A percentile compares a stretch with the other conserved stretches of the same genome.
Evolutionary conservation across 441 rosid species (phyloP).

Genomic region (Pelargonium australe): DNA sequence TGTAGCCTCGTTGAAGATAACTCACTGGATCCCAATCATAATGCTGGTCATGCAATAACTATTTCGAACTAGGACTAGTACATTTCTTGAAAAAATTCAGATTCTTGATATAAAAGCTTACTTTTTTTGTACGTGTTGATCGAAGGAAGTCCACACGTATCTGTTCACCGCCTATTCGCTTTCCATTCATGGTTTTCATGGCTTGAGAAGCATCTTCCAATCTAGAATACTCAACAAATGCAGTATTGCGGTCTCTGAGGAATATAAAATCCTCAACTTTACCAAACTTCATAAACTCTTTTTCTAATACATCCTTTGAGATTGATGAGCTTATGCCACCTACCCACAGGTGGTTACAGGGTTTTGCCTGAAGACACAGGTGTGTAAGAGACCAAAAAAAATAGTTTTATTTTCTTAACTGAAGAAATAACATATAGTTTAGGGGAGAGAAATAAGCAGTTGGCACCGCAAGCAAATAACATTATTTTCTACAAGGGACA

Average conservation of each 20-base stretch:
- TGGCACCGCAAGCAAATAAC: not conserved
- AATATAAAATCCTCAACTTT: slow-evolving; percentile 73
- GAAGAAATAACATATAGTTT: slow-evolving; percentile 1
- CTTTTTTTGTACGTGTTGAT: slow-evolving; percentile 60
- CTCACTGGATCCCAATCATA: slow-evolving; percentile 1
- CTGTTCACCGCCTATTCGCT: slow-evolving; percentile 66
- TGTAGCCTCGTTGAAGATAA: not conserved
- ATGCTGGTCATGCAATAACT: not conserved
- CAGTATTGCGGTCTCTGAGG: slow-evolving; percentile 68
- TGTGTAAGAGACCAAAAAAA: slow-evolving; percentile 5
- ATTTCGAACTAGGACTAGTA: slow-evolving; percentile 8
- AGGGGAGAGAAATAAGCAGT: not conserved
- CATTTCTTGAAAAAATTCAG: slow-evolving; percentile 4
- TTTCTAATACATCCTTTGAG: slow-evolving; percentile 61
- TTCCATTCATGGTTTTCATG: slow-evolving; percentile 72
- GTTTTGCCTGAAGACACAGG: slow-evolving; percentile 58
- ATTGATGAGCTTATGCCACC: slow-evolving; percentile 75
- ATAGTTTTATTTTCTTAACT: not conserved
- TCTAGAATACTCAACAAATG: slow-evolving; percentile 51
- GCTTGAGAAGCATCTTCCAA: slow-evolving; percentile 76
- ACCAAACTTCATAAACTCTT: slow-evolving; percentile 73
- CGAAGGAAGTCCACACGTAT: slow-evolving; percentile 90
- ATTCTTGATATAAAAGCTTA: slow-evolving; percentile 35
- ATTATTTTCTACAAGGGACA: not conserved
- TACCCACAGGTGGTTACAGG: slow-evolving; percentile 76